Percentiles rank a stretch among this genome's conserved stretches.
These are phyloP conservation scores for Penicillium sp. DNA, from an alignment of 2,329 filamentous ascomycete genomes.

Conservation along the genomic window DNA sequence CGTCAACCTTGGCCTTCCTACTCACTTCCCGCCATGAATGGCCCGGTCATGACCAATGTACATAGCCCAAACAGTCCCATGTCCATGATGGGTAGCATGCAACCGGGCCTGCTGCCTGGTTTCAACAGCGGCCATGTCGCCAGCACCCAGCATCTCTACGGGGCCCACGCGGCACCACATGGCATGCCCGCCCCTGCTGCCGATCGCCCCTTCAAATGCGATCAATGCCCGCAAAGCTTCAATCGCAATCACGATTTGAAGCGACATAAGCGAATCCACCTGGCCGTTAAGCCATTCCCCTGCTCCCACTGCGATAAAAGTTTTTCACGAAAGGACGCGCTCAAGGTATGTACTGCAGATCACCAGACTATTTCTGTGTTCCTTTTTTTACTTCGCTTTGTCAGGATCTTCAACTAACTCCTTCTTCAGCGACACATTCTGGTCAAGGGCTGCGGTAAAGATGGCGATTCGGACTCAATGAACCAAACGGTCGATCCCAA, in stretches of 20 bases:
- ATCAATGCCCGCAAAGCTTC: conserved; percentile 89
- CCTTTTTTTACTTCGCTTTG: not conserved
- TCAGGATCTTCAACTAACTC: not conserved
- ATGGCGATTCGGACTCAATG: conserved; percentile 29
- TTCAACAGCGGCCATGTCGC: conserved; percentile 66
- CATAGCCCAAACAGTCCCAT: conserved; percentile 74
- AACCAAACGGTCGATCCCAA: conserved; percentile 18
- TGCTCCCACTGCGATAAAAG: conserved; percentile 93
- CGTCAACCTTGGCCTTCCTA: conserved; percentile 56
- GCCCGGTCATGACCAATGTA: conserved; percentile 77
- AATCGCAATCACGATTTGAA: conserved; percentile 97
- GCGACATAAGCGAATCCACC: conserved; percentile 90
- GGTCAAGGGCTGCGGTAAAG: conserved; percentile 69
- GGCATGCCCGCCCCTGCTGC: conserved; percentile 61
- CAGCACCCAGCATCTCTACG: conserved; percentile 65
- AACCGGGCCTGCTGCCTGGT: conserved; percentile 59
- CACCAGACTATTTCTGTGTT: no score
- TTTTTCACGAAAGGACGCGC: conserved; percentile 92
- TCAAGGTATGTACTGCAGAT: conserved; percentile 73
- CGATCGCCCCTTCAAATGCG: conserved; percentile 92
- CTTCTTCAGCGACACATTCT: conserved; percentile 64
- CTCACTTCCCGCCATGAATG: conserved; percentile 65
- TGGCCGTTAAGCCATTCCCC: conserved; percentile 94
- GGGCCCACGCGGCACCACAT: conserved; percentile 57
- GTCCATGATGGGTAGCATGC: conserved; percentile 67